Evolutionary conservation across 208 protist species (phyloP), one percentile per base, ranked within the genome.

Genomic region (Trypanosomatidae sp.): DNA sequence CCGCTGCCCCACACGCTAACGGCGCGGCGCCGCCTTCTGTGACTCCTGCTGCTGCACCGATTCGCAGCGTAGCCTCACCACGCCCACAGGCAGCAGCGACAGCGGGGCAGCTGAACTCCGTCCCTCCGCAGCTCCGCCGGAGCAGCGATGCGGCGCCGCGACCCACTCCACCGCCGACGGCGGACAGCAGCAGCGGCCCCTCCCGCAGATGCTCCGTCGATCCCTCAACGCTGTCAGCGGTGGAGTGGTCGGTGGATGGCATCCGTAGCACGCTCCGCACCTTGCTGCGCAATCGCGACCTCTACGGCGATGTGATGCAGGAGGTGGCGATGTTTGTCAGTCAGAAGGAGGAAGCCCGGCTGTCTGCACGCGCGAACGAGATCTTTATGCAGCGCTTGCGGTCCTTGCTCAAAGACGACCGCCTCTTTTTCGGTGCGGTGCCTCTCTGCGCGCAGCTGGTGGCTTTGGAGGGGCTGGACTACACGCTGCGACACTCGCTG

Each of bases 401-500:
- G 17, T 62, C 79, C 28, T 15, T 90, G 46, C 13, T 94, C 19
- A 10, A 55, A 1, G 80, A 93, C 49, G 84, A 93, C n/a, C 50
- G 77, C 19, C 43, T 86, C 15, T 91, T 88, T 62, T 77, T 73
- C 41, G 74, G 83, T 2, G 89, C 80, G 1, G 84, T 72, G 0
- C 86, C 91, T 22, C 76, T 96, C 36, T 96, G 89, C 72, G 80
- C 80, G 13, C 91, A 96, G 70, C 75, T 96, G 50, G 86, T 86
- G 15, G 81, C 89, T 36, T 62, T 96, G 47, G 82, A 91, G 69
- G 76, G 85, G 1, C 66, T 93, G 0, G 55, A 79, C 2, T 44
- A 85, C 49, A 74, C 66, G n/a, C 58, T 80, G 28, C 50, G 76
- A 2, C 28, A 19, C 28, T 53, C 47, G 0, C 7, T n/a, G n/a